Evolutionary conservation across 768 basidiomycete species (phyloP).

Genomic region (Xerocomellus dryophilus): DNA sequence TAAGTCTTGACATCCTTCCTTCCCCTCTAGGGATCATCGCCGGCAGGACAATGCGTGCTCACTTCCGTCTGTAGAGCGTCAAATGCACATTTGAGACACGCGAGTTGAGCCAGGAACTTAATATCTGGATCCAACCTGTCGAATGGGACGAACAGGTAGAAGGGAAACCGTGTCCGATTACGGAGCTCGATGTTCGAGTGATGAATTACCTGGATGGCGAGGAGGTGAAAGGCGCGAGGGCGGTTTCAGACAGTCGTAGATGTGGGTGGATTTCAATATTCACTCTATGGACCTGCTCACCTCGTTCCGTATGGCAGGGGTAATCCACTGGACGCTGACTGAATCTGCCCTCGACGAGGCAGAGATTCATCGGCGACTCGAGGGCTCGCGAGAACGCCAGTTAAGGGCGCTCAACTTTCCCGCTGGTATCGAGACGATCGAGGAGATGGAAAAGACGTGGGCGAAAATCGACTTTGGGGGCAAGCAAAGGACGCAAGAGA

Average conservation of each 20-base stretch:
- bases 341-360: conserved; percentile 34
- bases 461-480: conserved; percentile 30
- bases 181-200: conserved; percentile 54
- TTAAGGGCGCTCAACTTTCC: conserved; percentile 49
- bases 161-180: conserved; percentile 43
- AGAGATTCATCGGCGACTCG: conserved; percentile 38
- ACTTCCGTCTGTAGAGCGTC: conserved; percentile 42
- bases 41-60: neutral
- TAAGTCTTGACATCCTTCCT: conserved; percentile 29
- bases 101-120: conserved; percentile 41
- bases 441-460: conserved; percentile 33
- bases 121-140: conserved; percentile 66
- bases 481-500: conserved; percentile 2
- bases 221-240: conserved; percentile 39
- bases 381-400: conserved; percentile 40
- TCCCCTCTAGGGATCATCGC: neutral
- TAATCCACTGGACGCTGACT: conserved; percentile 53
- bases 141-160: conserved; percentile 41
- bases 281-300: neutral
- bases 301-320: conserved; percentile 44
- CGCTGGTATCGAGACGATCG: conserved; percentile 36
- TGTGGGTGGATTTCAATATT: conserved; percentile 12
- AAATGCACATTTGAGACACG: conserved; percentile 60
- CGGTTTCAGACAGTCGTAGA: conserved; percentile 15
- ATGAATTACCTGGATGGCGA: conserved; percentile 43